phyloP scores from a whole-genome alignment of 768 basidiomycete species.

The Tricholoma sp. region DNA sequence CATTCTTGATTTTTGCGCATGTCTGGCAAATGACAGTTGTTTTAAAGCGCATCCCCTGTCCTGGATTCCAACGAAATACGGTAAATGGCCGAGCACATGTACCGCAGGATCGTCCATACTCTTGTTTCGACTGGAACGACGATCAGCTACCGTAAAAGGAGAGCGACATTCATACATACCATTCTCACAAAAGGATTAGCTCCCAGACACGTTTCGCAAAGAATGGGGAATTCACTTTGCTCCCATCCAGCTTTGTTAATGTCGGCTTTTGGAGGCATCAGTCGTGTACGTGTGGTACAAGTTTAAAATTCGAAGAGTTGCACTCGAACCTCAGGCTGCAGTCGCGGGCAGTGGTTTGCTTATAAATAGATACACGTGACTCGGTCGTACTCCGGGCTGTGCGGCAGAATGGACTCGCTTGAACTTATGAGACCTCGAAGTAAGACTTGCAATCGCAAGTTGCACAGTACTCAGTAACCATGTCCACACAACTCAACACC shows the following conservation, averaged over 20 bases:
- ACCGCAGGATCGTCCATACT: slow-evolving; percentile 93
- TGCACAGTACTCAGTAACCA: neutral
- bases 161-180: slow-evolving; percentile 42
- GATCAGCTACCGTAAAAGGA: neutral
- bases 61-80: slow-evolving; percentile 98
- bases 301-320: slow-evolving; percentile 8
- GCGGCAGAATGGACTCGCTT: too few species aligned
- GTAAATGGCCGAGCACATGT: slow-evolving; percentile 96
- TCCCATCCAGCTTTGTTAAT: slow-evolving; percentile 96
- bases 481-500: slow-evolving; percentile 3
- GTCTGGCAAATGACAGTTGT: slow-evolving; percentile 97
- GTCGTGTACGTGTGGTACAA: too few species aligned
- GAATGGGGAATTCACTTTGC: slow-evolving; percentile 88
- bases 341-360: neutral
- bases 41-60: slow-evolving; percentile 89
- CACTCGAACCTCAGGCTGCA: too few species aligned
- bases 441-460: too few species aligned
- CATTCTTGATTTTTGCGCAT: slow-evolving; percentile 92
- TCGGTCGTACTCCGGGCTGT: too few species aligned
- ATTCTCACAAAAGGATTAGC: slow-evolving; percentile 92
- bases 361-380: slow-evolving; percentile 4
- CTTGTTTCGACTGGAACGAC: slow-evolving; percentile 81
- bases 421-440: too few species aligned
- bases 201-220: slow-evolving; percentile 93
- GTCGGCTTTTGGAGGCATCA: slow-evolving; percentile 84